Evolutionary conservation across 768 basidiomycete genomes (phyloP).

Genomic region (Rhizopogon rudus): DNA sequence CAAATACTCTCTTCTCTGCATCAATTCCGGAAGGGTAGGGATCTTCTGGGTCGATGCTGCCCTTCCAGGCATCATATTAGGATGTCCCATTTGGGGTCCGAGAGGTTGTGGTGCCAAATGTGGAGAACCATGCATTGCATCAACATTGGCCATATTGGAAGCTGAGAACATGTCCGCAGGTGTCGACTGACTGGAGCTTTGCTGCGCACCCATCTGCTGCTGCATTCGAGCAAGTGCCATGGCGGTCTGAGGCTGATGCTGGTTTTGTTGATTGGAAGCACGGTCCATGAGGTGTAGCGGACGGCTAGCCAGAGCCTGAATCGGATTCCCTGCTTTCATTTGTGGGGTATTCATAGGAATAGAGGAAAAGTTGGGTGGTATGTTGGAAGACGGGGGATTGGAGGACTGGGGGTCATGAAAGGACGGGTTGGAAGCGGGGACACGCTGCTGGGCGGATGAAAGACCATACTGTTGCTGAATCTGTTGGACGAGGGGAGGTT

Average conservation of each 20-base stretch:
- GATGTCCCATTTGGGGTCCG: constrained; percentile 15
- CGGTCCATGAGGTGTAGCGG: constrained; percentile 44
- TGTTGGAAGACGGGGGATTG: constrained; percentile 22
- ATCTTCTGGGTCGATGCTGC: constrained; percentile 9
- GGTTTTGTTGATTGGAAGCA: constrained; percentile 43
- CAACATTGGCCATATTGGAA: constrained; percentile 36
- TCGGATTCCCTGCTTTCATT: constrained; percentile 22
- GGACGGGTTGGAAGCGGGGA: constrained; percentile 29
- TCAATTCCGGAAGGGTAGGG: constrained; percentile 16
- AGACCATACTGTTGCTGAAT: constrained; percentile 41
- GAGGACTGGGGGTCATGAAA: constrained; percentile 32
- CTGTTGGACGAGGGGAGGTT: constrained; percentile 28
- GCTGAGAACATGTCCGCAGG: constrained; percentile 44
- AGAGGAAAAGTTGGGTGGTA: constrained; percentile 34
- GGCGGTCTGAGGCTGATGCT: constrained; percentile 26
- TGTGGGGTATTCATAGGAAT: constrained; percentile 32
- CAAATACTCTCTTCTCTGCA: constrained; percentile 17
- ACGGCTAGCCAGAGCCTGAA: constrained; percentile 27
- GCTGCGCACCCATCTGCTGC: constrained; percentile 28
- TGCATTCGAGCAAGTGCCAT: constrained; percentile 33
- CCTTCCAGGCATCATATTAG: constrained; percentile 16
- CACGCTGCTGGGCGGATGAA: constrained; percentile 21
- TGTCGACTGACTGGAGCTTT: constrained; percentile 33
- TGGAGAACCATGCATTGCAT: constrained; percentile 49
- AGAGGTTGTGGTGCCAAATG: constrained; percentile 24